Evolutionary conservation across 371 early-diverging fungal species (phyloP), one percentile per base, ranked within the genome.

Genomic region (Mucor irregularis): DNA sequence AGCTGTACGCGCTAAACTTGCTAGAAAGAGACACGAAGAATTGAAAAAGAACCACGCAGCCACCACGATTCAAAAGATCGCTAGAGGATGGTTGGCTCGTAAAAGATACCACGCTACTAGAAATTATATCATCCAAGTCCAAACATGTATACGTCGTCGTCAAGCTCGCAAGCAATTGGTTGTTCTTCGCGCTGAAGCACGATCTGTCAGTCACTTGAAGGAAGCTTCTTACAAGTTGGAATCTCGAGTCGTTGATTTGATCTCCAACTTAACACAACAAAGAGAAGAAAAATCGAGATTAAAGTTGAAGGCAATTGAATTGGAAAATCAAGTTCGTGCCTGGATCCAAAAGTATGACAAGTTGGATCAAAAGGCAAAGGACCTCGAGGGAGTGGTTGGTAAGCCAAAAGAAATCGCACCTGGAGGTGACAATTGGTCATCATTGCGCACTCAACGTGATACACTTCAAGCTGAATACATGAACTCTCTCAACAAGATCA

Each of bases 201-300:
- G 90, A 31, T 92, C 93, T 16, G 93, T 94, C 7, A 90, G 88
- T 52, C 96, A 97, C 69, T 85, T 95, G 69, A 92, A 94, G 73
- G 95, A 96, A 64, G 84, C 89, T n/a, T 92, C 96, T 4, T 90
- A 90, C 71, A 89, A 91, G 70, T 83, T 99, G 14, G 98, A 99
- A 66, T 90, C 84, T 72, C 93, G 95, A 74, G 90, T 98, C 46
- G 84, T 95, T 61, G 93, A 91, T 71, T 80, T 98, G 63, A 93
- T 95, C 31, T 90, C 87, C 66, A 78, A 78, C 49, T 66, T 97
- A 50, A 83, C 81, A 16, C 74, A 79, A 61, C 87, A 89, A 61
- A 82, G 85, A 50, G 83, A 87, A 55, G 93, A 92, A 62, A 86
- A 84, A 71, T 81, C 83, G 25, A 58, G 68, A 11, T 66, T 90